Evolutionary conservation across 192 early-diverging fungal genomes (phyloP), one percentile per base, ranked within the genome.

Genomic region (Jimgerdemannia lactiflua): DNA sequence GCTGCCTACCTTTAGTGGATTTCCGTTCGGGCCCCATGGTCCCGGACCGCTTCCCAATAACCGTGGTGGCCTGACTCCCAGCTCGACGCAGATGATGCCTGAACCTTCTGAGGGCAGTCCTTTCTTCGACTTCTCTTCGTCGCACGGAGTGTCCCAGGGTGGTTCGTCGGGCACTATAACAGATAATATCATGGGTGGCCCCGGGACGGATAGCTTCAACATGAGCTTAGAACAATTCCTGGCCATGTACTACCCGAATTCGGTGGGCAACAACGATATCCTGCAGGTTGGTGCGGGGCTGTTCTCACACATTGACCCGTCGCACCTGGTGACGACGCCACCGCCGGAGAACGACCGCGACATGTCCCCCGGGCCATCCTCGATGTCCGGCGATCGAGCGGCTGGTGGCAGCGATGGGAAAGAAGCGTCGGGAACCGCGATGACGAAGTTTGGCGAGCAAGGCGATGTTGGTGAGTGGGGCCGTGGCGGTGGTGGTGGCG

Each of bases 201-300:
- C 71, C 3, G 77, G 77, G 7, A 59, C 67, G 29, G 49, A 59
- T 59, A 59, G 49, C 14, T 59, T 59, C 49, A 68, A 68, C 19
- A 19, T 83, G 42, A 77, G 75, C 29, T 83, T 83, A 72, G 81
- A 83, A 70, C 74, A 83, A 17, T 66, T 83, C 8, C 54, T 83
- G 39, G 65, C 71, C 11, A 69, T 83, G 65, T 83, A 83, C 44
- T 82, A 79, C 66, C 67, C 17, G 44, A 29, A 29, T 29, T 29
- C 29, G 29, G 29, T 29, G 29, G 29, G 29, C 29, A 29, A 29
- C 29, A 29, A 1, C 29, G 29, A 29, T 29, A 29, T 29, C 29
- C 29, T 29, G 29, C 29, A 29, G 29, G 29, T 1, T 29, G 29
- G 29, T 29, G 29, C 1, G 29, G 29, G 29, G 49, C 49, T 10